Percentiles rank a stretch among this genome's conserved stretches.
phyloP scores from a whole-genome alignment of 2,329 filamentous ascomycete genomes.

The Emergomyces pasteurianus region DNA sequence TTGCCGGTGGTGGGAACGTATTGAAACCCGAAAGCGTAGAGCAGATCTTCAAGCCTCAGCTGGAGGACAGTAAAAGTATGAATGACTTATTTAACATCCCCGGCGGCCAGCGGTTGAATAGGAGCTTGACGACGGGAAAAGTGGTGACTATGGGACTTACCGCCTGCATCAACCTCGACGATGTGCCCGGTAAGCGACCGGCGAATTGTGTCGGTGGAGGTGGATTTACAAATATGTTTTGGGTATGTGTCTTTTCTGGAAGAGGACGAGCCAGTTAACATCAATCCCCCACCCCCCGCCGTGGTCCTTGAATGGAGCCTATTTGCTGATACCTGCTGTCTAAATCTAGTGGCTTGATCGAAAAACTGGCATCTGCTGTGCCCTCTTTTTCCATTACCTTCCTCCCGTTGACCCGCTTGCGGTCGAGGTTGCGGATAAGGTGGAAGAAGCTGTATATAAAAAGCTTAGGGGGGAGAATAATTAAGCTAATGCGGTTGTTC shows the following conservation, averaged over 20 bases:
- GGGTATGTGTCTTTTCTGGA: constrained; percentile 1
- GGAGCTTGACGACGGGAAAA: not conserved
- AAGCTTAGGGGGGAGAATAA: not conserved
- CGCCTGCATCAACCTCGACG: constrained; percentile 3
- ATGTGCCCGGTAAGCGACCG: not conserved
- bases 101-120: not conserved
- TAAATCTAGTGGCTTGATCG: constrained; percentile 5
- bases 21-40: constrained; percentile 1
- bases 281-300: not conserved
- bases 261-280: not conserved
- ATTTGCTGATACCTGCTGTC: not conserved
- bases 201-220: constrained; percentile 1
- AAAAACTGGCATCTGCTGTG: constrained; percentile 1
- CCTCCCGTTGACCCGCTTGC: constrained; percentile 1
- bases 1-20: constrained; percentile 4
- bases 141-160: constrained; percentile 2
- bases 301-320: not conserved
- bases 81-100: not conserved
- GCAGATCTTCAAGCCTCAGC: not conserved
- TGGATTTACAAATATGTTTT: constrained; percentile 4
- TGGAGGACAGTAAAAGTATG: not conserved
- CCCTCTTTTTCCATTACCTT: constrained; percentile 4
- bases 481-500: not conserved
- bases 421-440: constrained; percentile 2
- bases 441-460: constrained; percentile 2